phyloP scores from a whole-genome alignment of 352 stramenopile genomes.

The Pythium utonaiense region DNA sequence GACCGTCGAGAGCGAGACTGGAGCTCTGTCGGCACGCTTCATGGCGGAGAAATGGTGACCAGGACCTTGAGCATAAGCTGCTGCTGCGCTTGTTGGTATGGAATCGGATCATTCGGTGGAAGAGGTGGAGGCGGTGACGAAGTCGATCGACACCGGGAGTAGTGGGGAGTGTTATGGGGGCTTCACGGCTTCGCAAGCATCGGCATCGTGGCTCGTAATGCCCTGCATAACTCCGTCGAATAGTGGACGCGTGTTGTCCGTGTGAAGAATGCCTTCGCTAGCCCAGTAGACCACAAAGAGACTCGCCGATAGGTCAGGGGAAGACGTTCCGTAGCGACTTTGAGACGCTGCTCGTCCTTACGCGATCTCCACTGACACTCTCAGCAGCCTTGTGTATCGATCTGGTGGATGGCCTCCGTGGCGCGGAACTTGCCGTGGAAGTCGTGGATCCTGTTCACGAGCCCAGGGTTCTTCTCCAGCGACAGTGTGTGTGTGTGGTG shows the following conservation, averaged over 20 bases:
- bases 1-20: too few species aligned
- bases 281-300: conserved; percentile 7
- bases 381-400: too few species aligned
- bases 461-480: background rate
- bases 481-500: background rate
- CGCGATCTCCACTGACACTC: too few species aligned
- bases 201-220: conserved; percentile 6
- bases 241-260: conserved; percentile 10
- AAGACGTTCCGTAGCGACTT: too few species aligned
- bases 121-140: background rate
- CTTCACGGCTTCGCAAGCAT: background rate
- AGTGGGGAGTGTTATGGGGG: too few species aligned
- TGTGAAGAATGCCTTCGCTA: conserved; percentile 6
- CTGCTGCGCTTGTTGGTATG: background rate
- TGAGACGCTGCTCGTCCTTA: too few species aligned
- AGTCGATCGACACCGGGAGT: too few species aligned
- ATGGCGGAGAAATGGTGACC: background rate
- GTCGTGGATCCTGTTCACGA: background rate
- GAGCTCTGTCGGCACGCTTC: background rate
- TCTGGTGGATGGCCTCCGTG: background rate
- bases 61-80: too few species aligned
- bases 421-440: background rate
- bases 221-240: background rate
- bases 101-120: background rate
- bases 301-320: too few species aligned